A percentile compares a stretch with the other conserved stretches of the same genome.
These are phyloP conservation scores for Leishmania tropica DNA, from an alignment of 208 protist species.

Conservation along the genomic window DNA sequence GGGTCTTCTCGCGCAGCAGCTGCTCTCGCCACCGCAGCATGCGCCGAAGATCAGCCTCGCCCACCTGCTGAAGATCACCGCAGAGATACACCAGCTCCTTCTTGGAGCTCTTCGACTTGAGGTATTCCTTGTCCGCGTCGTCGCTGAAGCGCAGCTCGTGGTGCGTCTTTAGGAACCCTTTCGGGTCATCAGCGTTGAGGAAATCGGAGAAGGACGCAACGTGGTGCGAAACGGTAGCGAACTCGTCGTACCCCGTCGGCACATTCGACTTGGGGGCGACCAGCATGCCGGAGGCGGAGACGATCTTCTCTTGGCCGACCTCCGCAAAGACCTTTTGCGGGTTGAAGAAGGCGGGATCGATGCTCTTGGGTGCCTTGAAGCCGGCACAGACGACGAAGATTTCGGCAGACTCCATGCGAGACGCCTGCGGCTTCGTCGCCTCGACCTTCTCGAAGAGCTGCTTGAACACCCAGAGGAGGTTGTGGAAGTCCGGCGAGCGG, in stretches of 20 bases:
- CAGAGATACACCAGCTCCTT: conserved; percentile 93
- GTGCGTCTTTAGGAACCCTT: conserved; percentile 84
- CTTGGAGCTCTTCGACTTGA: conserved; percentile 85
- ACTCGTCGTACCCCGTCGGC: conserved; percentile 92
- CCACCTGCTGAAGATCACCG: conserved; percentile 94
- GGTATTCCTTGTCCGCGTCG: conserved; percentile 78
- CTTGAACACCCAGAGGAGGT: conserved; percentile 98
- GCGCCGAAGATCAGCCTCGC: conserved; percentile 92
- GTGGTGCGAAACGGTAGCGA: conserved; percentile 78
- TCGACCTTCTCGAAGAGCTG: conserved; percentile 99
- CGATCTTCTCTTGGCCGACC: conserved; percentile 89
- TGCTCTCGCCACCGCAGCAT: conserved; percentile 95
- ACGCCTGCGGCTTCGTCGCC: conserved; percentile 97
- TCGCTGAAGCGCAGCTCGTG: conserved; percentile 91
- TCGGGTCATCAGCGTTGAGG: conserved; percentile 87
- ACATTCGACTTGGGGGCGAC: conserved; percentile 81
- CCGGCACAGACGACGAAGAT: conserved; percentile 99
- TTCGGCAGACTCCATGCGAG: conserved; percentile 98
- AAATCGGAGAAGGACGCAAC: conserved; percentile 90
- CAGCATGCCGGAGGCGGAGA: conserved; percentile 69
- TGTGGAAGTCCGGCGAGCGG: conserved; percentile 98
- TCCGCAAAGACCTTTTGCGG: conserved; percentile 96
- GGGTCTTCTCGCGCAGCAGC: conserved; percentile 71
- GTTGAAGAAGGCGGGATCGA: conserved; percentile 97
- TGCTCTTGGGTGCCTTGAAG: conserved; percentile 95